Evolutionary conservation across 2,329 filamentous ascomycete genomes (phyloP).

Genomic region (Colletotrichum chrysophilum): DNA sequence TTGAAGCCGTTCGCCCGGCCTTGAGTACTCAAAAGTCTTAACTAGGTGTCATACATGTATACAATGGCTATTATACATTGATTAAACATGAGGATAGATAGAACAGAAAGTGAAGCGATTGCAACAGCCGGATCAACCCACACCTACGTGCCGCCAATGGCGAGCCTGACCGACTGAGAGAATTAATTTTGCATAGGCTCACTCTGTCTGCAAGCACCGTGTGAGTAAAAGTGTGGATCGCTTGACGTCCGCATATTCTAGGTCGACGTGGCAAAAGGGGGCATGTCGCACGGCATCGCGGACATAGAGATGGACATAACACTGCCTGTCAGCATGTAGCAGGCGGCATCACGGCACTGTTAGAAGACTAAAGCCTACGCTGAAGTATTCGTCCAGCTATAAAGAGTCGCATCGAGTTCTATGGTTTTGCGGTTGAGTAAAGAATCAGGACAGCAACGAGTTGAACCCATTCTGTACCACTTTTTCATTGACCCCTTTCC

Average conservation of each 20-base stretch:
- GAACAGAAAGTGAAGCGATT: not conserved
- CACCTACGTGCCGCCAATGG: not conserved
- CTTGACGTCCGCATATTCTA: not conserved
- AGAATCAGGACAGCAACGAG: not conserved
- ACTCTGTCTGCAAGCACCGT: not conserved
- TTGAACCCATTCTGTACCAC: rapidly evolving
- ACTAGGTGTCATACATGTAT: not conserved
- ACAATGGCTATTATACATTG: not conserved
- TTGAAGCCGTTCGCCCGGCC: not conserved
- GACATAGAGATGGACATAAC: not conserved
- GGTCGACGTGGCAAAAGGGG: not conserved
- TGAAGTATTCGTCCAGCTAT: not conserved
- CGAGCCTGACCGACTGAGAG: rapidly evolving
- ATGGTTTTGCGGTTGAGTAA: not conserved
- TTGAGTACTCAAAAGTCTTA: not conserved
- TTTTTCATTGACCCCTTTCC: not conserved
- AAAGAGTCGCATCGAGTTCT: not conserved
- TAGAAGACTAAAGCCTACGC: not conserved
- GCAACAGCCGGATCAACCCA: not conserved
- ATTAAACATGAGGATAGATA: not conserved
- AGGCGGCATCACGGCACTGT: not conserved
- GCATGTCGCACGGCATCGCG: not conserved
- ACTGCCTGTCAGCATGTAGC: not conserved
- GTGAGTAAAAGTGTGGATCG: not conserved
- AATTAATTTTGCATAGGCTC: not conserved